Base-by-base conservation (phyloP, 208 protist species). In the Acanthamoeba royreba region DNA sequence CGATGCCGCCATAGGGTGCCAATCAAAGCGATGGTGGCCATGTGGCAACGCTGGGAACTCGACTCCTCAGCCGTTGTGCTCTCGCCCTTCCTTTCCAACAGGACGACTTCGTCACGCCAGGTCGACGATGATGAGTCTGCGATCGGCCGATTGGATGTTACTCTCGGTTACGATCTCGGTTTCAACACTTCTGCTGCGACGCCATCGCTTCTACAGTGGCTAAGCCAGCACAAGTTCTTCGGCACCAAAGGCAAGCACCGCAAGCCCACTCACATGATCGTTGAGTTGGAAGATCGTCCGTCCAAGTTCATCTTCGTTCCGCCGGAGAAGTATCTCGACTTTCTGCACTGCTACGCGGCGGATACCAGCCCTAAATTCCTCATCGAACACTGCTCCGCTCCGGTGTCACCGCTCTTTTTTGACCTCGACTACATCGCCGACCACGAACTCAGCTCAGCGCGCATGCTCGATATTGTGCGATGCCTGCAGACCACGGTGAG, bases 291-390 rank as follows among this genome's bases (percentile, higher is more conserved):
- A 35, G 49, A 47, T 5, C 5, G 83, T 7, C 22, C 49, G 15
- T 38, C 53, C 46, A 90, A 90, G 83, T 90, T 90, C 33, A 11
- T 90, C 52, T 69, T 47, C 47, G 52, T 90, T 5, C 83, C 83
- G 11, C 15, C 5, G 38, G 83, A 90, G 31, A 15, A 4, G 22
- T 35, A 55, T 33, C 31, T 38, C 8, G 49, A 90, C 9, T 90
- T 69, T 28, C 46, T 86, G 74, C 40, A 42, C 9, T 42, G 74
- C 74, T 90, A 49, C 42, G 83, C 52, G 1, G 83, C 31, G 22
- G 45, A 69, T 35, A 31, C 1, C 52, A 90, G 83, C 53, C 45
- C 45, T 33, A 38, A 55, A 35, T 90, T 90, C 83, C 35, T 90
- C 53, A 42, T 55, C 4, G 52, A 69, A 38, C 42, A 49, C 52